These are phyloP conservation scores for Globisporangium rhizosaccharum DNA, from an alignment of 352 stramenopile species.

Conservation along the genomic window DNA sequence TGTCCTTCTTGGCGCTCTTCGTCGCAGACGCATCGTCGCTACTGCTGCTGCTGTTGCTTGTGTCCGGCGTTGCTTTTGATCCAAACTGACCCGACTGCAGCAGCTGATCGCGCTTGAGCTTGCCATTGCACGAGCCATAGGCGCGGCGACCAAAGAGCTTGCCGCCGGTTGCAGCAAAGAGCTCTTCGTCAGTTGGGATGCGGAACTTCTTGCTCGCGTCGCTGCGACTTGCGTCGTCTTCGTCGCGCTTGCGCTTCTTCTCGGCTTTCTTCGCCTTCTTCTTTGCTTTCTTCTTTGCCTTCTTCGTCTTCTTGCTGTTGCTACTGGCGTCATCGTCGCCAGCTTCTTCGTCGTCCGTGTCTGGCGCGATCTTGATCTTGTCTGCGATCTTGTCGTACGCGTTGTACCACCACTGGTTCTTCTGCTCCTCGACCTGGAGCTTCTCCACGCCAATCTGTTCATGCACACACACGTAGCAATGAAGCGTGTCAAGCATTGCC, in stretches of 20 bases:
- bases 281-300: constrained; percentile 30
- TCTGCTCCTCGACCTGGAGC: constrained; percentile 52
- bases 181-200: constrained; percentile 91
- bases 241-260: constrained; percentile 24
- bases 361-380: constrained; percentile 81
- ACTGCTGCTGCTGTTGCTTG: constrained; percentile 1
- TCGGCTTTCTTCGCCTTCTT: constrained; percentile 41
- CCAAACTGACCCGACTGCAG: constrained; percentile 29
- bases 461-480: neutral
- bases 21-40: neutral
- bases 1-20: constrained; percentile 21
- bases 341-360: constrained; percentile 40
- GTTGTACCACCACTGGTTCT: constrained; percentile 88
- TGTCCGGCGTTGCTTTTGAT: constrained; percentile 6
- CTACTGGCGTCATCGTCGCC: constrained; percentile 24
- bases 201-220: constrained; percentile 50
- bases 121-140: constrained; percentile 84
- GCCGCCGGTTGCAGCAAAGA: constrained; percentile 94
- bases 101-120: constrained; percentile 76
- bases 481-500: neutral
- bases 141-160: constrained; percentile 94
- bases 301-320: constrained; percentile 52
- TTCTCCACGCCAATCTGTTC: constrained; percentile 71
- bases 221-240: constrained; percentile 2
- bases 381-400: constrained; percentile 82